Conservation (phyloP, 208 protist genomes). For the Acanthamoeba sp. region DNA sequence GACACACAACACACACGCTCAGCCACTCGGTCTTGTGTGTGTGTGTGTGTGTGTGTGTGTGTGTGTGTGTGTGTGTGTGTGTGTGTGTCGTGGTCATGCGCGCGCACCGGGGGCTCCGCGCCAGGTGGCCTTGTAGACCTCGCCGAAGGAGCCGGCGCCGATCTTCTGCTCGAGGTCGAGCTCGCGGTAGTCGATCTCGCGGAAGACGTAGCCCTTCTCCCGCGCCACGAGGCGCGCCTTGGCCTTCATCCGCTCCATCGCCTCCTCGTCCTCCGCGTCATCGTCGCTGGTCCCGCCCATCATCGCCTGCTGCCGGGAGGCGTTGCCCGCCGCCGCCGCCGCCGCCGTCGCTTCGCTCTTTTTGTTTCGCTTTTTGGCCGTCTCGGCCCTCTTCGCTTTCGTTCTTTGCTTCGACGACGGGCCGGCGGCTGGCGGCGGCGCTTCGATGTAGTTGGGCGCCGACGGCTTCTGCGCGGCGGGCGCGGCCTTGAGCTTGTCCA, state of each 20-base stretch:
- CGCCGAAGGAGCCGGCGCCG: slow-evolving; percentile 10
- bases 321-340: too few relatives aligned
- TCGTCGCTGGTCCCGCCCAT: too few relatives aligned
- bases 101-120: neutral
- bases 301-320: too few relatives aligned
- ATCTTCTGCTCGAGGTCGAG: neutral
- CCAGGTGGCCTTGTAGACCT: slow-evolving; percentile 11
- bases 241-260: neutral
- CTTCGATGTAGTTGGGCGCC: neutral
- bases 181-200: slow-evolving; percentile 12
- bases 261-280: neutral
- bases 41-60: too few relatives aligned
- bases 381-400: neutral
- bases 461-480: neutral
- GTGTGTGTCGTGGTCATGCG: too few relatives aligned
- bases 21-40: neutral
- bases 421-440: neutral
- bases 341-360: neutral
- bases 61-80: too few relatives aligned
- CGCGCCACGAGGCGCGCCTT: neutral
- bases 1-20: neutral
- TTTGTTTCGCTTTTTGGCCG: neutral
- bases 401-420: neutral
- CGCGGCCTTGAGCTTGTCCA: neutral
- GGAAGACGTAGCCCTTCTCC: neutral